Conservation (phyloP, 306 rosid genomes). For the Malus asiatica region DNA sequence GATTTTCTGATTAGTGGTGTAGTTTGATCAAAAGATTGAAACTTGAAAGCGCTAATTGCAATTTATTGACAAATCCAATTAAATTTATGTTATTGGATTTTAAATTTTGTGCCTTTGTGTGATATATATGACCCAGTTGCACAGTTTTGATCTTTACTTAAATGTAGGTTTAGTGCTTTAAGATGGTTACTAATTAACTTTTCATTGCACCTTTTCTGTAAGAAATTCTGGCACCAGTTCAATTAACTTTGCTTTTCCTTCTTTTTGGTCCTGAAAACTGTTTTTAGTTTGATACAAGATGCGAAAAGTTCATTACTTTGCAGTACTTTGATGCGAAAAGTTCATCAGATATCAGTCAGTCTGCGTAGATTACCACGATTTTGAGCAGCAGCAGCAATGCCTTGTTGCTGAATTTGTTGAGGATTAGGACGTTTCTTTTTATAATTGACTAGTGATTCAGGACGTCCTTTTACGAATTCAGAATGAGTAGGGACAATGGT, state of each 20-base stretch:
- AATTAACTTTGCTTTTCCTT: neutral
- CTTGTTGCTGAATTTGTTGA: neutral
- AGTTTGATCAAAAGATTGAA: neutral
- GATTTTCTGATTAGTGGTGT: neutral
- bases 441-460: neutral
- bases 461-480: neutral
- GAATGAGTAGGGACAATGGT: neutral
- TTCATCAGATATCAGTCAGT: neutral
- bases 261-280: neutral
- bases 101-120: neutral
- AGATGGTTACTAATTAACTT: neutral
- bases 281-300: neutral
- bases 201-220: constrained; percentile 1
- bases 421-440: neutral
- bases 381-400: neutral
- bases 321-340: neutral
- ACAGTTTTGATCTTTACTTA: neutral
- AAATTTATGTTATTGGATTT: neutral
- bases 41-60: neutral
- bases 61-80: neutral
- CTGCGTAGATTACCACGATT: neutral
- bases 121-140: neutral
- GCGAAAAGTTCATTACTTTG: neutral
- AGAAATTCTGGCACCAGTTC: neutral
- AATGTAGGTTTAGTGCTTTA: neutral